Evolutionary conservation across 2,329 filamentous ascomycete genomes (phyloP), one percentile per base, ranked within the genome.

Genomic region (Emericellopsis atlantica): DNA sequence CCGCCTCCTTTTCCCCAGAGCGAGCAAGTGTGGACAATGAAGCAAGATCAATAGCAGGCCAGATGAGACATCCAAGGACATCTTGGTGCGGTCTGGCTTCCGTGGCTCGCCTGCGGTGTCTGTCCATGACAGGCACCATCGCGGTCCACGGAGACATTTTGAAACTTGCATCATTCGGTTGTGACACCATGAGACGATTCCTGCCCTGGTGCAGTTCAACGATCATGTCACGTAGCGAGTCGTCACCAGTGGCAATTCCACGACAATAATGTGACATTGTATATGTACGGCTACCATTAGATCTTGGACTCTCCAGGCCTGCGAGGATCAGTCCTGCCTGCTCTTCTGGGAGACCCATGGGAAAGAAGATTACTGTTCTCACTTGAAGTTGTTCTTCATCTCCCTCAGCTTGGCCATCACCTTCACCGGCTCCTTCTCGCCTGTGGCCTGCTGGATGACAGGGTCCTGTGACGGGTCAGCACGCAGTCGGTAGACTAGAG

Each of bases 321-420:
- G 32, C 15, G 26, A 29, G 9, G 26, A 29, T 29, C 26, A 29
- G 26, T 12, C 26, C 26, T 29, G 26, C 26, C 26, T 29, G 9
- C 26, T 9, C 8, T 4, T 21, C 18, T 21, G 18, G 18, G 18
- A 21, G 4, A 29, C 4, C 26, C 26, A 12, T 12, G 8, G 26
- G 9, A 9, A 12, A 29, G 26, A 29, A 12, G 26, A 12, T 12
- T 12, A 29, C 26, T 29, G 31, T 18, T 59, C 65, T 74, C 65
- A 76, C 66, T 72, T 73, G 60, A 77, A 77, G 59, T 69, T 75
- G 56, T 93, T 89, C 78, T 96, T 98, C 81, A 94, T 81, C 61
- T 93, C 85, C 41, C 92, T 73, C 53, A 96, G 65, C 52, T 81
- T 81, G 26, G 72, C 74, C 84, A 98, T 95, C 14, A 95, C 88